These are phyloP conservation scores for Mayamaea pseudoterrestris DNA, from an alignment of 108 stramenopile species.

Conservation along the genomic window DNA sequence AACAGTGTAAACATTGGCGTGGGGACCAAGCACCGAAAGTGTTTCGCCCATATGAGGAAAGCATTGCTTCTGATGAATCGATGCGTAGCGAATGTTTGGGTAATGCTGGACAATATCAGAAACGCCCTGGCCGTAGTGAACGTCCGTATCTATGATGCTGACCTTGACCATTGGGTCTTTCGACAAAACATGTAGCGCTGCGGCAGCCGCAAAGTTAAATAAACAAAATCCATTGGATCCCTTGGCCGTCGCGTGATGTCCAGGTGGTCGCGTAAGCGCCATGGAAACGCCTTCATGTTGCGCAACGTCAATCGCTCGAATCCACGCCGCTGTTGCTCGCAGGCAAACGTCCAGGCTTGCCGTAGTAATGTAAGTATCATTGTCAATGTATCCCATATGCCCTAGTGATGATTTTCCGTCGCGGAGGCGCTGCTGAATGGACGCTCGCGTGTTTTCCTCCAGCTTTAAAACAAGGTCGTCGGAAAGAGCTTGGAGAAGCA, in stretches of 20 bases:
- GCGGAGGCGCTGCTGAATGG: conserved; percentile 17
- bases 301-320: conserved; percentile 25
- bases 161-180: conserved; percentile 12
- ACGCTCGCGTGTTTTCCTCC: conserved; percentile 17
- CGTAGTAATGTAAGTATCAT: conserved; percentile 35
- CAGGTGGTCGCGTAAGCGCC: conserved; percentile 54
- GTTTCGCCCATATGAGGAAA: conserved; percentile 38
- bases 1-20: conserved; percentile 26
- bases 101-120: conserved; percentile 27
- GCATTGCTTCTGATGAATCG: conserved; percentile 32
- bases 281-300: conserved; percentile 4
- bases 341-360: conserved; percentile 32
- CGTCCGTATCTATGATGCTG: conserved; percentile 51
- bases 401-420: conserved; percentile 36
- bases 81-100: conserved; percentile 20
- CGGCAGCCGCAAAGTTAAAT: conserved; percentile 46
- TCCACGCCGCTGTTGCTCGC: conserved; percentile 37
- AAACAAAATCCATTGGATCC: conserved; percentile 50
- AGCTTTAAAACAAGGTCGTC: conserved; percentile 14
- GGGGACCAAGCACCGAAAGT: conserved; percentile 2
- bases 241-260: conserved; percentile 40
- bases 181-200: conserved; percentile 22
- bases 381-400: conserved; percentile 35
- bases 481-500: conserved; percentile 21
- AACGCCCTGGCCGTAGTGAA: conserved; percentile 62